Evolutionary conservation across 345 rosid genomes (phyloP).

Genomic region (Acer saccharum): DNA sequence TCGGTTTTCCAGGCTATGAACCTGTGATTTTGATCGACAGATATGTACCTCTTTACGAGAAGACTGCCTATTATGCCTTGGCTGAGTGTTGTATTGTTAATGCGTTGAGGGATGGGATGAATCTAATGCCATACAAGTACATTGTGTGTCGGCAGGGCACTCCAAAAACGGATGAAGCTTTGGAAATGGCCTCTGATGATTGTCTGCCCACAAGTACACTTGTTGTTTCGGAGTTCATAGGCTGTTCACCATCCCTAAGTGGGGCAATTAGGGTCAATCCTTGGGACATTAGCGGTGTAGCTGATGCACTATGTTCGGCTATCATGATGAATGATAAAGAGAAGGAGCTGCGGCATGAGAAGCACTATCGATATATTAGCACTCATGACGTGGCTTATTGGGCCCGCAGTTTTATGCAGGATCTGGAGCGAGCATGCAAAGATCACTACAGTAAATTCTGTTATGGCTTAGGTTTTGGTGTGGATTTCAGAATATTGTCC

Average conservation of each 20-base stretch:
- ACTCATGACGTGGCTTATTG: slow-evolving; percentile 68
- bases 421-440: slow-evolving; percentile 45
- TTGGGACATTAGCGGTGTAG: slow-evolving; percentile 48
- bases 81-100: slow-evolving; percentile 56
- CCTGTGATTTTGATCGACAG: slow-evolving; percentile 53
- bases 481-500: slow-evolving; percentile 40
- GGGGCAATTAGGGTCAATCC: slow-evolving; percentile 58
- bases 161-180: slow-evolving; percentile 30
- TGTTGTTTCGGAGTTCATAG: slow-evolving; percentile 52
- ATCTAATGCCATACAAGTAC: slow-evolving; percentile 53
- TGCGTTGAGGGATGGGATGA: slow-evolving; percentile 58
- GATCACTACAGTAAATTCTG: slow-evolving; percentile 50
- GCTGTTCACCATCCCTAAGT: slow-evolving; percentile 57
- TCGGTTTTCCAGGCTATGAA: slow-evolving; percentile 41
- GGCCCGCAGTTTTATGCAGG: slow-evolving; percentile 49
- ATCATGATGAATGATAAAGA: slow-evolving; percentile 40
- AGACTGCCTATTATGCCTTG: slow-evolving; percentile 55
- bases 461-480: slow-evolving; percentile 53
- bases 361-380: slow-evolving; percentile 55
- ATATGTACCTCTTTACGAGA: slow-evolving; percentile 45
- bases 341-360: slow-evolving; percentile 47
- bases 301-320: slow-evolving; percentile 43
- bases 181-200: slow-evolving; percentile 34
- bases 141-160: slow-evolving; percentile 51
- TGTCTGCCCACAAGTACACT: slow-evolving; percentile 47